Evolutionary conservation across 768 basidiomycete species (phyloP).

Genomic region (Mycena floridula): DNA sequence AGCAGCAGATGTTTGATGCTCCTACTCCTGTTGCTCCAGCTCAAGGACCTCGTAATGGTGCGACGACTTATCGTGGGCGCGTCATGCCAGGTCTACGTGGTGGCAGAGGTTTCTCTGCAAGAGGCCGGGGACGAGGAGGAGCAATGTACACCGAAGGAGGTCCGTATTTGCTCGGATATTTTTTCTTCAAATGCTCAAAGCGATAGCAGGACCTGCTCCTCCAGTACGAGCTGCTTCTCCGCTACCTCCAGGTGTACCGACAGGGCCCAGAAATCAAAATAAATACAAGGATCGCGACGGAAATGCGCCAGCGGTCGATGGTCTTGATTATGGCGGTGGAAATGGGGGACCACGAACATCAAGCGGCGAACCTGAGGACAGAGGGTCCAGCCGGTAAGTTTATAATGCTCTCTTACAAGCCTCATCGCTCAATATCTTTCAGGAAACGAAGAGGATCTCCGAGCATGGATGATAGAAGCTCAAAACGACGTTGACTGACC

Average conservation of each 20-base stretch:
- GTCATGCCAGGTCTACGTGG: conserved; percentile 30
- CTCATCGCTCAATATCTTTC: conserved; percentile 4
- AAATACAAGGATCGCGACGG: conserved; percentile 88
- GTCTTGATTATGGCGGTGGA: conserved; percentile 79
- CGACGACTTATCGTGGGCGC: conserved; percentile 32
- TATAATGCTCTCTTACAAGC: not conserved
- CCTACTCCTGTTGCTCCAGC: conserved; percentile 37
- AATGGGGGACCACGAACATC: conserved; percentile 56
- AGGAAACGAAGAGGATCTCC: conserved; percentile 76
- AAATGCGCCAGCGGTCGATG: conserved; percentile 80
- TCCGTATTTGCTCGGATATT: conserved; percentile 23
- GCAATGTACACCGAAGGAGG: conserved; percentile 35
- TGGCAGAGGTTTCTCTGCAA: conserved; percentile 35
- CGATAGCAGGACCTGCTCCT: conserved; percentile 26
- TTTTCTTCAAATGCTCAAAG: conserved; percentile 2
- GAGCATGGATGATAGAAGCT: conserved; percentile 63
- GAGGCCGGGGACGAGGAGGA: conserved; percentile 37
- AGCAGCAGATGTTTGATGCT: conserved; percentile 41
- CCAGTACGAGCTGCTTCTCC: conserved; percentile 73
- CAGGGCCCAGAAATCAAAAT: conserved; percentile 82
- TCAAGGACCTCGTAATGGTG: conserved; percentile 23
- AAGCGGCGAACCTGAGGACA: conserved; percentile 64
- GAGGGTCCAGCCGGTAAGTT: conserved; percentile 52
- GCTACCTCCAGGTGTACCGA: conserved; percentile 81
- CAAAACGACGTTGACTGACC: conserved; percentile 72